phyloP scores from a whole-genome alignment of 1,284 basidiomycete genomes.

The Boletus smithii region DNA sequence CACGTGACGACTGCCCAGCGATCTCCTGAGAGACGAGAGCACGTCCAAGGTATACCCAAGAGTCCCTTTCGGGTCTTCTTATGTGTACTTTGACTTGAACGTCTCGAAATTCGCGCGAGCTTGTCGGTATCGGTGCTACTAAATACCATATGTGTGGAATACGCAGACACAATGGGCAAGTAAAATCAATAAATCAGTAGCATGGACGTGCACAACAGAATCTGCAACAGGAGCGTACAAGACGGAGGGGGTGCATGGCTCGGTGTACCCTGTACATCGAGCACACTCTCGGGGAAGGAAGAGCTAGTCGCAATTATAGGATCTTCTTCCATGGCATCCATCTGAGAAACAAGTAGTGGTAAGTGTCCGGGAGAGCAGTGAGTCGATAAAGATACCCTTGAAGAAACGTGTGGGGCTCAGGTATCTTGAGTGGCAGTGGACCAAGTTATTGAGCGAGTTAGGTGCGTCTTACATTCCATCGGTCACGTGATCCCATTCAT shows the following conservation, averaged over 20 bases:
- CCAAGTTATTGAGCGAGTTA: constrained; percentile 1
- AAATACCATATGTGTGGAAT: constrained; percentile 6
- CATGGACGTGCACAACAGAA: not conserved
- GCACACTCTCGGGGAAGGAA: constrained; percentile 21
- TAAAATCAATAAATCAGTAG: constrained; percentile 13
- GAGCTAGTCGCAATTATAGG: constrained; percentile 23
- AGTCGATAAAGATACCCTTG: constrained; percentile 5
- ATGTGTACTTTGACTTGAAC: constrained; percentile 82
- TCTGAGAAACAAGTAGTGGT: constrained; percentile 16
- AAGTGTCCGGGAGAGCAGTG: not conserved
- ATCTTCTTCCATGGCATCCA: constrained; percentile 37
- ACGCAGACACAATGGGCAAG: not conserved
- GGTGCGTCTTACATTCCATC: not conserved
- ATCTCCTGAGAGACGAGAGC: constrained; percentile 71
- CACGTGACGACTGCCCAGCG: constrained; percentile 66
- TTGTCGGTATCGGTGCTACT: constrained; percentile 30
- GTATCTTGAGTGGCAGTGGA: constrained; percentile 26
- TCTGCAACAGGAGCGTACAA: constrained; percentile 17
- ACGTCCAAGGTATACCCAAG: constrained; percentile 77
- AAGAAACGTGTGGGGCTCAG: constrained; percentile 12
- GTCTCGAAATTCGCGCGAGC: constrained; percentile 60
- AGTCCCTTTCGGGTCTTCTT: constrained; percentile 68
- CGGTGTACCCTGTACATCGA: constrained; percentile 18
- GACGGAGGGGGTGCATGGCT: constrained; percentile 16
- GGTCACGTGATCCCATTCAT: constrained; percentile 21